Percentiles rank a stretch among this genome's conserved stretches.
These are phyloP conservation scores for Forsythia viridissima DNA, from an alignment of 257 asterid species.

Conservation along the genomic window DNA sequence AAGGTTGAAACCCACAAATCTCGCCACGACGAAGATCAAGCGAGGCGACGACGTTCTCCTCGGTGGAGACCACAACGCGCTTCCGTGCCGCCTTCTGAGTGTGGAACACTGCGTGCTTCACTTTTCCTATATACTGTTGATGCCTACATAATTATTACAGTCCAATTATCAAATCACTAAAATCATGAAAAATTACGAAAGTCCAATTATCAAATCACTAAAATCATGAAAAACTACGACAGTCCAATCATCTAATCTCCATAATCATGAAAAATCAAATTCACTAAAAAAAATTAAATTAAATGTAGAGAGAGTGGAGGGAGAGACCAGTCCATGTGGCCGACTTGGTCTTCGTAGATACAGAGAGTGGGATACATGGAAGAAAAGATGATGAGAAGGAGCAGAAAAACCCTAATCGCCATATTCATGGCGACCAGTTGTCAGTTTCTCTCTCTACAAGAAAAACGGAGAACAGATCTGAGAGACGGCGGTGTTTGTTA, in stretches of 20 bases:
- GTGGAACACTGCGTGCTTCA: slow-evolving; percentile 93
- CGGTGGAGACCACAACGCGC: slow-evolving; percentile 91
- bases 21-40: slow-evolving; percentile 99
- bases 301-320: not conserved
- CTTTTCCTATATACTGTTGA: slow-evolving; percentile 94
- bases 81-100: slow-evolving; percentile 93
- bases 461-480: slow-evolving; percentile 46
- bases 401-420: slow-evolving; percentile 73
- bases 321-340: slow-evolving; percentile 85
- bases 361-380: slow-evolving; percentile 45
- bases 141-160: slow-evolving; percentile 56
- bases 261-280: not conserved
- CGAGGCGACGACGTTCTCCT: slow-evolving; percentile 89
- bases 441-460: slow-evolving; percentile 14
- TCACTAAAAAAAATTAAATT: not conserved
- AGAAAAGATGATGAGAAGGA: slow-evolving; percentile 39
- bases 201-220: not conserved
- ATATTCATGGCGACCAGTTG: slow-evolving; percentile 53
- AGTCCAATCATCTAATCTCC: slow-evolving; percentile 4
- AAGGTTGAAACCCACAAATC: slow-evolving; percentile 60
- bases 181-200: not conserved
- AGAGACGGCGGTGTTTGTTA: slow-evolving; percentile 30
- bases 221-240: not conserved
- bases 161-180: slow-evolving; percentile 30
- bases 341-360: slow-evolving; percentile 88